Evolutionary conservation across 352 stramenopile genomes (phyloP).

Genomic region (Blastocystis sp.): DNA sequence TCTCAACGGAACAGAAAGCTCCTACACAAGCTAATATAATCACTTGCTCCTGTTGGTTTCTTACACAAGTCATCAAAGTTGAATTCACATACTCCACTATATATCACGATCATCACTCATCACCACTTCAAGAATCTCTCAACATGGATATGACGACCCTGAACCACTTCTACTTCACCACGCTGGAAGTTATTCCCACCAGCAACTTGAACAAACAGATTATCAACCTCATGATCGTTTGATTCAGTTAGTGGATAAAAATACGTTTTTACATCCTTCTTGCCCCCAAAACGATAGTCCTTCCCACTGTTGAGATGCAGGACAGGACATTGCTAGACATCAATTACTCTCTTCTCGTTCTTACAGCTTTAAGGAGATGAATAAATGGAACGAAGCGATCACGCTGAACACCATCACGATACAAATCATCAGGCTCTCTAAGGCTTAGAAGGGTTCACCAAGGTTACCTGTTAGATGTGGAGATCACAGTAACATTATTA

Average conservation of each 20-base stretch:
- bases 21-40: slow-evolving; percentile 87
- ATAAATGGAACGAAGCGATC: slow-evolving; percentile 95
- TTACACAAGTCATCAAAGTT: slow-evolving; percentile 90
- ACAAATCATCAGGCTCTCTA: slow-evolving; percentile 82
- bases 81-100: slow-evolving; percentile 77
- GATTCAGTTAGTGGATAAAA: slow-evolving; percentile 73
- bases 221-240: slow-evolving; percentile 72
- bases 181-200: slow-evolving; percentile 69
- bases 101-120: slow-evolving; percentile 71
- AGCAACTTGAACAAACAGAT: slow-evolving; percentile 73
- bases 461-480: slow-evolving; percentile 85
- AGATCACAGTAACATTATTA: slow-evolving; percentile 85
- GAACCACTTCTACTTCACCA: slow-evolving; percentile 78
- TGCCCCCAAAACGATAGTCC: slow-evolving; percentile 75
- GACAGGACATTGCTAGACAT: slow-evolving; percentile 77
- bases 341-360: not conserved
- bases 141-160: slow-evolving; percentile 76
- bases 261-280: slow-evolving; percentile 72
- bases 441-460: not conserved
- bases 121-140: slow-evolving; percentile 71
- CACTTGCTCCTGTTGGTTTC: slow-evolving; percentile 84
- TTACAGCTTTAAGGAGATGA: slow-evolving; percentile 79
- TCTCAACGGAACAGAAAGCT: not conserved
- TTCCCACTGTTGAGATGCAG: slow-evolving; percentile 76
- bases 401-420: slow-evolving; percentile 89